These are phyloP conservation scores for Mycena sanguinolenta DNA, from an alignment of 768 basidiomycete genomes.

Conservation along the genomic window DNA sequence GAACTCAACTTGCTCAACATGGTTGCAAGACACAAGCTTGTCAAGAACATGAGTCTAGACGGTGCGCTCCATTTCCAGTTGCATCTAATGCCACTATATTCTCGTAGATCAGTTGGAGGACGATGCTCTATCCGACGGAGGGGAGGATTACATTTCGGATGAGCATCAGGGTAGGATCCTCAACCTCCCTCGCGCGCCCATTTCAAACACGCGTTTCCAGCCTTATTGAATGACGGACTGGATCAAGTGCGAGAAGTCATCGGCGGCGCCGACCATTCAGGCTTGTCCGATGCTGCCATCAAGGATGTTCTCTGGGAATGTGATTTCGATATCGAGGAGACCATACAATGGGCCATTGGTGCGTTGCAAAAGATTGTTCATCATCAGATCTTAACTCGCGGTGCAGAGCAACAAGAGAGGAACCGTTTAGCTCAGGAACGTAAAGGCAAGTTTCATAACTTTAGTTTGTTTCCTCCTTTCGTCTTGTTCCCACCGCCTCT, in stretches of 20 bases:
- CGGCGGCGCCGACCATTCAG: conserved; percentile 74
- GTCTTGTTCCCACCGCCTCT: conserved; percentile 46
- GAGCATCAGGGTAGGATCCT: conserved; percentile 78
- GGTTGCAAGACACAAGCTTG: conserved; percentile 94
- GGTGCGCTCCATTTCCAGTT: conserved; percentile 53
- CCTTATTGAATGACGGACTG: conserved; percentile 78
- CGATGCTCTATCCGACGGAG: conserved; percentile 80
- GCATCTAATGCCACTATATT: conserved; percentile 3
- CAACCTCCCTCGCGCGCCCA: conserved; percentile 31
- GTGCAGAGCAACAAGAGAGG: conserved; percentile 77
- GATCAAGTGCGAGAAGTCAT: conserved; percentile 77
- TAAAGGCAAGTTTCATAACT: conserved; percentile 78
- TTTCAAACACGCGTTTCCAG: conserved; percentile 47
- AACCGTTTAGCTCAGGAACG: conserved; percentile 76
- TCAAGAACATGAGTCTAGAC: conserved; percentile 87
- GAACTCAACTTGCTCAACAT: conserved; percentile 3
- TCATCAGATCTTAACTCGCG: conserved; percentile 25
- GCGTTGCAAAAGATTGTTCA: conserved; percentile 43
- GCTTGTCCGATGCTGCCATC: conserved; percentile 81
- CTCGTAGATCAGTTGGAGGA: conserved; percentile 86
- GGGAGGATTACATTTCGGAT: conserved; percentile 83
- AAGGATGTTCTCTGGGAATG: conserved; percentile 88
- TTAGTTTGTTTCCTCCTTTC: conserved; percentile 35
- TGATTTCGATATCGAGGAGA: conserved; percentile 87
- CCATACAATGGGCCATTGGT: conserved; percentile 84